These are phyloP conservation scores for Perkinsus marinus DNA, from an alignment of 169 alveolate species.

Conservation along the genomic window DNA sequence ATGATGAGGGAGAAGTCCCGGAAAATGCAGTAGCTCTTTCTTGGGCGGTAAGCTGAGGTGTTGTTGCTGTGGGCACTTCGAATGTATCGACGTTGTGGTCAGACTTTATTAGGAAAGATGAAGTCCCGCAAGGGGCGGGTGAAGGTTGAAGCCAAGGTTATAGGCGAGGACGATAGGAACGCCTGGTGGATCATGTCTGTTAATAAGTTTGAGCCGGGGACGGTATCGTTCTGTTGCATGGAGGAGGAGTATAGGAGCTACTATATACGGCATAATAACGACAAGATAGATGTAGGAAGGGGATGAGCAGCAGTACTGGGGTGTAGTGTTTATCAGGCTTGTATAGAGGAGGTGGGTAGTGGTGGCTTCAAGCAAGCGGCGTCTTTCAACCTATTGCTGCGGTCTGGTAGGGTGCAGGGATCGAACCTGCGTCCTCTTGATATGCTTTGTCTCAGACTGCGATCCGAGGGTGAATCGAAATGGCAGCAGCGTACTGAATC, in stretches of 20 bases:
- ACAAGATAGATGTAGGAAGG: neutral
- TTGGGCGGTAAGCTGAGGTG: neutral
- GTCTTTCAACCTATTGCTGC: neutral
- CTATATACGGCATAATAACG: neutral
- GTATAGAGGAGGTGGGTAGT: neutral
- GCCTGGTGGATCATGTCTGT: neutral
- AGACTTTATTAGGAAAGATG: neutral
- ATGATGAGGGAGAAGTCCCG: neutral
- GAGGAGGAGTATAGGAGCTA: neutral
- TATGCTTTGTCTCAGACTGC: neutral
- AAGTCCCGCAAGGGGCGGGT: neutral
- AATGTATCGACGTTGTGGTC: neutral
- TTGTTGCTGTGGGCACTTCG: no score
- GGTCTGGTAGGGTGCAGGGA: neutral
- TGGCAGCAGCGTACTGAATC: neutral
- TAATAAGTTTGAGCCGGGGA: neutral
- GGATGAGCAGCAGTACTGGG: neutral
- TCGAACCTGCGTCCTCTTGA: neutral
- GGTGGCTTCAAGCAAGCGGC: neutral
- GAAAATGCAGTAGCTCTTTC: neutral
- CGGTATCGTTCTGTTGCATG: neutral
- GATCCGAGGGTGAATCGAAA: neutral
- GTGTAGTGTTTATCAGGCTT: neutral
- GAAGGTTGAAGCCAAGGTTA: neutral
- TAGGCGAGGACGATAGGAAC: neutral